Base-by-base conservation (phyloP, 768 basidiomycete genomes). In the Harrya chromipes region DNA sequence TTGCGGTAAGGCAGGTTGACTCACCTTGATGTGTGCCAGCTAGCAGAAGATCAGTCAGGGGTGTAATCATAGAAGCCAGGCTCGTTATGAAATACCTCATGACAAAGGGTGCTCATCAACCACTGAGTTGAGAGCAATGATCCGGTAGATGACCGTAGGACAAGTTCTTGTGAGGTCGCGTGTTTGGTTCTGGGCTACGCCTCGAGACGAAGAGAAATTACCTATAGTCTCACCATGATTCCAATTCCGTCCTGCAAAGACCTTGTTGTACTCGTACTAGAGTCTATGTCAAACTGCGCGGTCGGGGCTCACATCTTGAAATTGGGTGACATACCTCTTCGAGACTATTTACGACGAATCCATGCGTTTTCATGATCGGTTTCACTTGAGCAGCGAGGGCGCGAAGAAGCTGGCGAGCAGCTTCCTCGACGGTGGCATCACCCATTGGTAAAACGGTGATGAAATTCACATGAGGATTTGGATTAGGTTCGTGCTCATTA, bases 211-310 rank as follows among this genome's bases (percentile, higher is more conserved):
- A n/a, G 33, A 17, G 8, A 21, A 40, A 13, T 56, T 53, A 87
- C 88, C 89, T 49, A 93, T 71, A 10, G 81, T 84, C 67, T 93
- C 90, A 4, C 90, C 90, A 49, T 74, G 74, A 56, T 90, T 88
- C 90, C 90, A 93, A 62, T 91, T 92, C 41, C 90, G 75, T 2
- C 90, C 90, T 5, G 83, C 79, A 66, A 92, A 92, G 6, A 92
- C 86, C 13, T 56, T 59, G 61, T 92, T 92, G 60, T 80, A 77
- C 61, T 90, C 84, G 56, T 92, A 91, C 88, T 91, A 58, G 33
- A 43, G 34, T 29, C 35, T 33, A 16, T 6, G 38, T 41, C 38
- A 47, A 46, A 34, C 39, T 26, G 24, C 46, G 24, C 4, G 31
- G 17, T 14, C 12, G 43, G 21, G 23, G 14, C 3, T 36, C 38